Evolutionary conservation across 176 grass and related monocot genomes (phyloP).

Genomic region (Ananas comosus): DNA sequence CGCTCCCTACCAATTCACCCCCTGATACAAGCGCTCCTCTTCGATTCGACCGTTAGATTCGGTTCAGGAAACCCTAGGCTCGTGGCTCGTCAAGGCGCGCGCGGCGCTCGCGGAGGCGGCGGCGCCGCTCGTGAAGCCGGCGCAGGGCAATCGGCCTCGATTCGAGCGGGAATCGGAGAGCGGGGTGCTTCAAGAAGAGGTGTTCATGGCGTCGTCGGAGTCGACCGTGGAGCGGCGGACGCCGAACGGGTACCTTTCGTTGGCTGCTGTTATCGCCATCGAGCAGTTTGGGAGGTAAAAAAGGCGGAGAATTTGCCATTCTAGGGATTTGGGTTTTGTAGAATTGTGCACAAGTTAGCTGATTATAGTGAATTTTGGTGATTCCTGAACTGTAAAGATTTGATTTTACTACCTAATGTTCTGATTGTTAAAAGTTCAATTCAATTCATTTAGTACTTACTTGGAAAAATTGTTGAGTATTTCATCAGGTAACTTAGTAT

Average conservation of each 20-base stretch:
- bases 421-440: too few relatives aligned
- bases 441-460: too few relatives aligned
- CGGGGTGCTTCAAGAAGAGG: constrained; percentile 27
- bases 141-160: background rate
- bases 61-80: constrained; percentile 11
- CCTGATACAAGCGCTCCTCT: too few relatives aligned
- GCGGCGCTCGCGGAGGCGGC: constrained; percentile 16
- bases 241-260: constrained; percentile 43
- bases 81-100: constrained; percentile 21
- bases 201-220: constrained; percentile 47
- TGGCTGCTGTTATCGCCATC: constrained; percentile 59
- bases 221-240: constrained; percentile 59
- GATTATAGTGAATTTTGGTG: background rate
- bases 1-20: too few relatives aligned
- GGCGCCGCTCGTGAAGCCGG: constrained; percentile 11
- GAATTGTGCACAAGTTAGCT: constrained; percentile 1
- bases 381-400: too few relatives aligned
- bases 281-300: constrained; percentile 84
- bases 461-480: too few relatives aligned
- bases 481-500: too few relatives aligned
- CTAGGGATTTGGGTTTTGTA: background rate
- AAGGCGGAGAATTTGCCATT: constrained; percentile 1
- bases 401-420: too few relatives aligned
- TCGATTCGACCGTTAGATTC: background rate
- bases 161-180: background rate